These are phyloP conservation scores for Halteria grandinella DNA, from an alignment of 73 alveolate genomes.

Conservation along the genomic window DNA sequence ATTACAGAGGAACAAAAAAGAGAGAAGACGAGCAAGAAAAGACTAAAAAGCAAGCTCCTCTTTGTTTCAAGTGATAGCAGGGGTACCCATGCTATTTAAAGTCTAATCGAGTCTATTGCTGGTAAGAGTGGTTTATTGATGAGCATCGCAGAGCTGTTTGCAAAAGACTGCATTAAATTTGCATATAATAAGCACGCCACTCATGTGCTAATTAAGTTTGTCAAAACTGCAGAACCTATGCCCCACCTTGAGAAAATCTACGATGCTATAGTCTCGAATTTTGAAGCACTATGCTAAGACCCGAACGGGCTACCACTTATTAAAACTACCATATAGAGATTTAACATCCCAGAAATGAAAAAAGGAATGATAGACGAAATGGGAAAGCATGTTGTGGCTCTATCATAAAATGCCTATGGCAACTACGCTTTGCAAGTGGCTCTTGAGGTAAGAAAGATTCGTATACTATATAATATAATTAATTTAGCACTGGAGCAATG, in stretches of 20 bases:
- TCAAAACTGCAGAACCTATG: constrained; percentile 12
- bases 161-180: constrained; percentile 6
- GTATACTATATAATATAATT: too few species aligned
- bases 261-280: constrained; percentile 16
- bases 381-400: constrained; percentile 25
- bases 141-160: background rate
- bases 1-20: too few species aligned
- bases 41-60: background rate
- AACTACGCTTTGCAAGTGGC: constrained; percentile 74
- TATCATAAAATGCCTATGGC: constrained; percentile 68
- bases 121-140: too few species aligned
- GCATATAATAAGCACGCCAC: constrained; percentile 54
- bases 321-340: constrained; percentile 45
- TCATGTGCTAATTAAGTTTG: constrained; percentile 25
- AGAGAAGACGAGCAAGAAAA: background rate
- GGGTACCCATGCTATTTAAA: constrained; percentile 42
- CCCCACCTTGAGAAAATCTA: constrained; percentile 22
- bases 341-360: constrained; percentile 34
- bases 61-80: constrained; percentile 22
- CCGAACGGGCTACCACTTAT: constrained; percentile 70
- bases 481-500: constrained; percentile 53
- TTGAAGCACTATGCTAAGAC: constrained; percentile 5
- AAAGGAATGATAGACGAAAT: constrained; percentile 22
- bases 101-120: constrained; percentile 2
- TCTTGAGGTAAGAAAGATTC: constrained; percentile 41